phyloP scores from a whole-genome alignment of 345 rosid genomes.

The Orychophragmus violaceus region DNA sequence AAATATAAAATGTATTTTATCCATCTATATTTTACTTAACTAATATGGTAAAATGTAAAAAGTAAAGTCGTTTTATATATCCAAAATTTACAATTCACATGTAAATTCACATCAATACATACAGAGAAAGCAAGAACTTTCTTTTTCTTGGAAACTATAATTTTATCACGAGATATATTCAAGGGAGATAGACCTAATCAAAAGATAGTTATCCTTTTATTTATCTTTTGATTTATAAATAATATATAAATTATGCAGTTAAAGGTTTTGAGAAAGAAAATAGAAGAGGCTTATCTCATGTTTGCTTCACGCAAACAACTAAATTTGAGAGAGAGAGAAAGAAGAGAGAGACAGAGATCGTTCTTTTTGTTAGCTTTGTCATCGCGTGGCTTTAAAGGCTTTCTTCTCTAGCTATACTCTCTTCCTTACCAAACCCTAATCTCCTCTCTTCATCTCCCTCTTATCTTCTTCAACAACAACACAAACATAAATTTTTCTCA shows the following conservation, averaged over 20 bases:
- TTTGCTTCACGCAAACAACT: conserved; percentile 99
- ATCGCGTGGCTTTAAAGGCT: conserved; percentile 98
- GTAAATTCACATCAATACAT: conserved; percentile 11
- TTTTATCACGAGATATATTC: conserved; percentile 36
- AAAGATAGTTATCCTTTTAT: not conserved
- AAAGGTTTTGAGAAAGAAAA: conserved; percentile 22
- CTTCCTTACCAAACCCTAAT: conserved; percentile 47
- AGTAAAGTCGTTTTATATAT: not conserved
- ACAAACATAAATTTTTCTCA: not conserved
- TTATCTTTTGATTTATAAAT: not conserved
- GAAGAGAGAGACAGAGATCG: conserved; percentile 1
- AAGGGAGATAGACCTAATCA: not conserved
- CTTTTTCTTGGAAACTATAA: conserved; percentile 24
- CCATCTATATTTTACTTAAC: not conserved
- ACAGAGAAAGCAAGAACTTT: conserved; percentile 24
- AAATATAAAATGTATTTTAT: too few relatives aligned
- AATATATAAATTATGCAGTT: not conserved
- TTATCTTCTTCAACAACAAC: conserved; percentile 1
- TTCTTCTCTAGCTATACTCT: conserved; percentile 27
- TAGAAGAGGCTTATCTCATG: conserved; percentile 61
- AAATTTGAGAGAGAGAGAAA: conserved; percentile 34
- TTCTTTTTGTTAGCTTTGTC: conserved; percentile 44
- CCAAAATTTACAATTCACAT: conserved; percentile 10
- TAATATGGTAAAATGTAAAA: not conserved
- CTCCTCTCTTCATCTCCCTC: conserved; percentile 11